Base-by-base conservation (phyloP, 805 yeast genomes). In the Yamadazyma ubonensis region DNA sequence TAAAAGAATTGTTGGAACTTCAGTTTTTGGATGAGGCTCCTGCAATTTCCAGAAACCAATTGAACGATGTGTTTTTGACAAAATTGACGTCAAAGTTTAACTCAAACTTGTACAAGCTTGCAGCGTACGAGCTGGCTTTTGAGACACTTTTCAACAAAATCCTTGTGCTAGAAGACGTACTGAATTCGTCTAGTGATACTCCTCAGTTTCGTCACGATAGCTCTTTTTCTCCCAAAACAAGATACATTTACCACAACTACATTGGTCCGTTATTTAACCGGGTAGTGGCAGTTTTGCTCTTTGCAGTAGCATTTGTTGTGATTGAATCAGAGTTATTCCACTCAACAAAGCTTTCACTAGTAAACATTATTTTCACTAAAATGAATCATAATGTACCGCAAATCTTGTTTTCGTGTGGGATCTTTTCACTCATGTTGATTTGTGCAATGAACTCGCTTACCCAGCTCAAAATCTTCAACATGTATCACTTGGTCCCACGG, bases 301-400 rank as follows among this genome's bases (percentile, higher is more conserved):
- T 67, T 9, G 29, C 53, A 0, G 50, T 76, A 5, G 76, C 90
- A 0, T 56, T 78, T 5, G 53, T 78, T 2, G 63, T 87, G 3
- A 70, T 83, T n/a, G 80, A 84, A 62, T 81, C 90, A 14, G 96
- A 87, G 54, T 63, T 83, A 25, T 70, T 83, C 39, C 90, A 86
- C 56, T 84, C 87, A 3, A 78, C 90, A 1, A 65, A 55, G 36
- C 58, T 79, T 11, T 84, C 91, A 8, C 56, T 85, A 3, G 72
- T 86, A 31, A 83, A 84, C 44, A 27, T 67, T 2, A 46, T 79
- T 3, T 55, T 80, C 18, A 55, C 46, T 44, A 42, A 52, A 20
- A 52, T 68, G 7, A 46, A 49, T n/a, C 53, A 50, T 25, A 53
- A 48, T 22, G 35, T 61, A 4, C 48, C 62, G 14, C 62, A 71